These are phyloP conservation scores for Rhizopus arrhizus DNA, from an alignment of 371 early-diverging fungal genomes.

Conservation along the genomic window DNA sequence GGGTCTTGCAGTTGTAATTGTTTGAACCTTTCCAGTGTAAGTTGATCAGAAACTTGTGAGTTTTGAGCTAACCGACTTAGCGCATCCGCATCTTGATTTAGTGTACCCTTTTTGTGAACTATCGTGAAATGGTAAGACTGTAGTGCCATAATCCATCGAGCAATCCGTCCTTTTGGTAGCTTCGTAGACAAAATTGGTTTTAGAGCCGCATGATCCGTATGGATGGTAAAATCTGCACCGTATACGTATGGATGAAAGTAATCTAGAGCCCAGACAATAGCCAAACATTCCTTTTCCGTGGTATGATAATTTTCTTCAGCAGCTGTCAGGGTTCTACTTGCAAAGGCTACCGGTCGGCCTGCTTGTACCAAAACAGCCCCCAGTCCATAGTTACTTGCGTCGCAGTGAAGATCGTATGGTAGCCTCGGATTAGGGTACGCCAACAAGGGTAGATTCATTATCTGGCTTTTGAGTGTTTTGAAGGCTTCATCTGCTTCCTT, in stretches of 20 bases:
- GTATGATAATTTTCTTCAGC: conserved; percentile 1
- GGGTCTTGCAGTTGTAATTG: too few species aligned
- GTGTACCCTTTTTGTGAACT: background rate
- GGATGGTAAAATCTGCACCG: background rate
- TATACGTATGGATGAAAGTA: conserved; percentile 9
- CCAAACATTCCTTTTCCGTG: conserved; percentile 9
- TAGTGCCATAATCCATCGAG: conserved; percentile 2
- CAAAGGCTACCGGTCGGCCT: conserved; percentile 5
- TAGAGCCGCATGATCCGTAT: background rate
- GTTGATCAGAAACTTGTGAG: too few species aligned
- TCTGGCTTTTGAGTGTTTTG: too few species aligned
- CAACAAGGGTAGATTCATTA: too few species aligned
- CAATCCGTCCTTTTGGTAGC: background rate
- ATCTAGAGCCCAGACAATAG: background rate
- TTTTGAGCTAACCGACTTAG: conserved; percentile 2
- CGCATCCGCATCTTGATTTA: conserved; percentile 9
- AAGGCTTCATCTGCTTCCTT: too few species aligned
- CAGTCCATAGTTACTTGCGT: too few species aligned
- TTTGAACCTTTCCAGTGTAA: background rate
- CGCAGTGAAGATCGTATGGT: too few species aligned
- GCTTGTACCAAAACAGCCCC: too few species aligned
- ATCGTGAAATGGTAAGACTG: conserved; percentile 7
- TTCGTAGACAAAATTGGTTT: background rate
- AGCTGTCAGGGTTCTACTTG: background rate
- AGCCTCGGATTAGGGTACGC: too few species aligned